Conservation (phyloP, 2,329 filamentous ascomycete genomes). For the Paraconiothyrium brasiliense region DNA sequence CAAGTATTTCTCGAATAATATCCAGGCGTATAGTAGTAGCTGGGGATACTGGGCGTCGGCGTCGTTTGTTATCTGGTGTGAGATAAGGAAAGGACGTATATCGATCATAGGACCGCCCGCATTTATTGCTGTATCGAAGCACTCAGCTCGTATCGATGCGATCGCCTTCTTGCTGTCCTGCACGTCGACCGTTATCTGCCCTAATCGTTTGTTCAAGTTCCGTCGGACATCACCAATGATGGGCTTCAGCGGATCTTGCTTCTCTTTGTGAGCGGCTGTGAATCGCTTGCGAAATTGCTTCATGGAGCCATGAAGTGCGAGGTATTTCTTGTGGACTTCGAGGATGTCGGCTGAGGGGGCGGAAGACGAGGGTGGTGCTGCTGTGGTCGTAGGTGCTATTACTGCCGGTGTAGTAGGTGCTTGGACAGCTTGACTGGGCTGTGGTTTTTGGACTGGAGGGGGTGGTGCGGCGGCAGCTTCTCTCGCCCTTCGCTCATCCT, state of each 20-base stretch:
- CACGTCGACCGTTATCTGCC: slow-evolving; percentile 45
- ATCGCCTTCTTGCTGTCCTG: slow-evolving; percentile 40
- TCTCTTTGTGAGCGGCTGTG: slow-evolving; percentile 34
- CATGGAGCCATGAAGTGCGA: slow-evolving; percentile 47
- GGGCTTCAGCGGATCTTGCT: slow-evolving; percentile 37
- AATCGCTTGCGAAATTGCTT: slow-evolving; percentile 48
- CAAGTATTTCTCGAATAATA: slow-evolving; percentile 77
- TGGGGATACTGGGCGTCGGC: slow-evolving; percentile 54
- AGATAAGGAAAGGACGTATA: slow-evolving; percentile 48
- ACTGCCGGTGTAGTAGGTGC: slow-evolving; percentile 17
- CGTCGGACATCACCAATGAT: slow-evolving; percentile 45
- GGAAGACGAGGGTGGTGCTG: slow-evolving; percentile 18
- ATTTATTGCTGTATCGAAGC: slow-evolving; percentile 36
- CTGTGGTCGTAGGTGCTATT: slow-evolving; percentile 18
- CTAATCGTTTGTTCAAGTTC: slow-evolving; percentile 41
- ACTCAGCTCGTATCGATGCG: slow-evolving; percentile 38
- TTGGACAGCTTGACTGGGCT: slow-evolving; percentile 25
- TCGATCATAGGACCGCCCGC: slow-evolving; percentile 44
- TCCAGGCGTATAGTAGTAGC: slow-evolving; percentile 74
- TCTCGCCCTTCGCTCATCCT: slow-evolving; percentile 40
- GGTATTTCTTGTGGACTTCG: slow-evolving; percentile 45
- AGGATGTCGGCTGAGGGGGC: slow-evolving; percentile 32
- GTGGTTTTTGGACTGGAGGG: slow-evolving; percentile 27
- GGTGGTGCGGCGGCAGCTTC: slow-evolving; percentile 38
- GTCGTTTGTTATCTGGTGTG: slow-evolving; percentile 40